Base-by-base conservation (phyloP, 116 monocot genomes). In the Zostera marina region DNA sequence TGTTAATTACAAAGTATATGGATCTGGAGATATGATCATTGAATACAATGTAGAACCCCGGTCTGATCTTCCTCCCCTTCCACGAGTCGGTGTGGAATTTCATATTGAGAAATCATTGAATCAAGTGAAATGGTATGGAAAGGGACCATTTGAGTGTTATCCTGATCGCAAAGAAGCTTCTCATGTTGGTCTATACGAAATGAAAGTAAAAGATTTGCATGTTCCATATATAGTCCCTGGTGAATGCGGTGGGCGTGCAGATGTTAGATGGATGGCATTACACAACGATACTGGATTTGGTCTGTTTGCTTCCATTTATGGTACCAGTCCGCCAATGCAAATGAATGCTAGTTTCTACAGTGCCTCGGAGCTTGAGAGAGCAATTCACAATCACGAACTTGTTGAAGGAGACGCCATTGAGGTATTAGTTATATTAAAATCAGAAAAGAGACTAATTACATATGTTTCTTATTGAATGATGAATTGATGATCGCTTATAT, bases 141-240 rank as follows among this genome's bases (percentile, higher is more conserved):
- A 58, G 59, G 98, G 90, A 8, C 98, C 98, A 53, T 98, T 98
- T 71, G 98, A 90, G 72, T 98, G 90, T 56, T 98, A 98, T 52
- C 90, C 98, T 22, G 98, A 98, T 69, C 70, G 98, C 2, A 98
- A 98, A 60, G 84, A 76, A 64, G 85, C 86, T 48, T 86, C 90
- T 4, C 81, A 83, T 75, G 78, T 98, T 53, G 82, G 80, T 17
- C 42, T 81, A 16, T 83, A 90, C 65, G 78, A 81, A 68, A 76
- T 68, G 19, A 67, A 64, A 62, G 90, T 86, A 44, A 68, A 54
- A 14, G 74, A 86, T 56, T 41, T 90, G 83, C 90, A 90, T 67
- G 85, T 85, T 38, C 90, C 85, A 12, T 98, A 98, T 62, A 83
- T 86, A 52, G 79, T 79, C 63, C 98, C 98, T 9, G 67, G 83